Conservation (phyloP, 345 rosid genomes). For the Anacardium occidentale region DNA sequence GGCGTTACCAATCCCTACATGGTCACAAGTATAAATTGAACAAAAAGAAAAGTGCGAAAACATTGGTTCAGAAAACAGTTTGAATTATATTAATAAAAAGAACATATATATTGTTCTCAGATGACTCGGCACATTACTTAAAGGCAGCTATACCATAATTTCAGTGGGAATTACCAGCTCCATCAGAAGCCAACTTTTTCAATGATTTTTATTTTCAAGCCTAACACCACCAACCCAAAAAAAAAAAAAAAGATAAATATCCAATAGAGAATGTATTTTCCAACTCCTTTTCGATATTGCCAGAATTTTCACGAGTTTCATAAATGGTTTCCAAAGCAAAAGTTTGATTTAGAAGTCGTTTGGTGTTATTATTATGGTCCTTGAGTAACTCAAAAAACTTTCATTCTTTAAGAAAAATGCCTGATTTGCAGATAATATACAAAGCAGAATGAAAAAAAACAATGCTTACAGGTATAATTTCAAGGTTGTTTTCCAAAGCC, state of each 20-base stretch:
- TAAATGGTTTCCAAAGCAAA: conserved; percentile 1
- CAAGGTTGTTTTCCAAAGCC: conserved; percentile 95
- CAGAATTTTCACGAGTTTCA: not conserved
- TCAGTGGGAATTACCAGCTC: too few species aligned
- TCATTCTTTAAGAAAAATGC: not conserved
- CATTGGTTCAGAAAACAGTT: not conserved
- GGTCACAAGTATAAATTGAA: not conserved
- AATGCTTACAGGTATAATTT: conserved; percentile 85
- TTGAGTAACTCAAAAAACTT: not conserved
- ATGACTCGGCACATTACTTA: too few species aligned
- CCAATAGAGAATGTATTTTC: not conserved
- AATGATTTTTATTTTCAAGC: too few species aligned
- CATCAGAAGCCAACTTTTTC: too few species aligned
- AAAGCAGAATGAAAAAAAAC: conserved; percentile 5
- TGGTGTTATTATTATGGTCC: not conserved
- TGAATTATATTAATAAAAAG: not conserved
- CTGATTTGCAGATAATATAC: not conserved
- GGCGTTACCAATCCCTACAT: not conserved
- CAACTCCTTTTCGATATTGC: not conserved
- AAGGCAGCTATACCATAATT: too few species aligned
- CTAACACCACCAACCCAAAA: not conserved
- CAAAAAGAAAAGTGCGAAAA: not conserved
- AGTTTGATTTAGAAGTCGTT: not conserved
- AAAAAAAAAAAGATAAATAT: not conserved
- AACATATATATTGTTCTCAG: not conserved